Base-by-base conservation (phyloP, 345 rosid genomes). In the Arabis alpina region DNA sequence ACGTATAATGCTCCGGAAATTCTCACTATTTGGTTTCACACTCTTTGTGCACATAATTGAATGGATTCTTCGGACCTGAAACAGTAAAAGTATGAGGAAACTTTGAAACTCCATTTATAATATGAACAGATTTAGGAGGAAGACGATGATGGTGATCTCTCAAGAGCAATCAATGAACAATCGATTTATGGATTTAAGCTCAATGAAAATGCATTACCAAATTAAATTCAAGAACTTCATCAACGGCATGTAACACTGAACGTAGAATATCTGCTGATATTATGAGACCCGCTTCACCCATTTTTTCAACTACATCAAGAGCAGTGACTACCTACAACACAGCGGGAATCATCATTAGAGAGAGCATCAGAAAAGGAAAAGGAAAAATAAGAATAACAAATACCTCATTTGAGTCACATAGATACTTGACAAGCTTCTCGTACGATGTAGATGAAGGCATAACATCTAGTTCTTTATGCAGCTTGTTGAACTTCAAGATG, bases 321-420 rank as follows among this genome's bases (percentile, higher is more conserved):
- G 98, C 97, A 23, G 59, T 77, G 65, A 83, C 84, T 76, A 91
- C 96, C 99, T 94, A 73, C 62, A 72, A 54, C 28, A 64, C 55
- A 3, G 54, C 63, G 76, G 34, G 62, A 79, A 74, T 12, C 50
- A 28, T 63, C 62, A 25, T 45, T 4, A 37, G 51, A n/a, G 13
- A 14, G 19, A 59, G 48, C 24, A 47, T 56, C 51, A 37, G 43
- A 40, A 16, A 13, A 10, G 6, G 11, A 47, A 34, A 39, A 10
- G 37, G 2, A 34, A 63, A 42, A 11, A 64, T 13, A 58, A 50
- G 70, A 34, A 60, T 8, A 44, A 42, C 24, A 48, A 71, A n/a
- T 82, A 92, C 98, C 98, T 89, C 74, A 16, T 25, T 64, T 30
- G 75, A 78, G 45, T 79, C 79, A 74, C 99, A 92, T 61, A 75